Evolutionary conservation across 441 rosid genomes (phyloP), one percentile per base, ranked within the genome.

Genomic region (Arabidopsis lyrata): DNA sequence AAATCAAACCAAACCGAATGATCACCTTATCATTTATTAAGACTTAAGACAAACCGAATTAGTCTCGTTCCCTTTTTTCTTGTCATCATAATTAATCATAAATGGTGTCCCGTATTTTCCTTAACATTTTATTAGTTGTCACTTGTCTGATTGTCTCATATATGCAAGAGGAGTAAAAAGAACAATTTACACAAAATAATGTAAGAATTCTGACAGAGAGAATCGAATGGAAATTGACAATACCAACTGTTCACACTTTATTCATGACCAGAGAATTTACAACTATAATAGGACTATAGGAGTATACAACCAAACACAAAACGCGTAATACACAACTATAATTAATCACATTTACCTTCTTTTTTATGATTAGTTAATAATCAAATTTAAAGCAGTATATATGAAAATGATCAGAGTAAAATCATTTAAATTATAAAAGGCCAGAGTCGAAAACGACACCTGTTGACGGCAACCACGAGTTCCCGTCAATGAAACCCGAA

Each of bases 371-470:
- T 49, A 66, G 36, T 20, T 44, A n/a, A 44, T 63, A 73, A 66
- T 20, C 36, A 14, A 14, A 24, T 39, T 57, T 58, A 42, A 73
- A 15, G 8, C 24, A 56, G 12, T 15, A 42, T 15, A 42, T 42
- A 12, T 41, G n/a, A 5, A 45, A 34, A 53, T 63, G 34, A 44
- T 31, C 35, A 36, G 49, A 45, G 34, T 53, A 45, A 49, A 61
- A 22, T 0, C 8, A 29, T 12, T 0, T 0, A 13, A 44, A 10
- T 66, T 58, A 74, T 50, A 36, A 52, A 36, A 77, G 77, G 1
- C 84, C 82, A 6, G 82, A 49, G 12, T 72, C 78, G 61, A 76
- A 81, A 1, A 70, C 63, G 10, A 76, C 82, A 22, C 84, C 82
- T 5, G 82, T 78, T 5, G 82, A 64, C 12, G 82, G 82, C 64